Evolutionary conservation across 2,329 filamentous ascomycete genomes (phyloP), one percentile per base, ranked within the genome.

Genomic region (Penicillium rolfsii): DNA sequence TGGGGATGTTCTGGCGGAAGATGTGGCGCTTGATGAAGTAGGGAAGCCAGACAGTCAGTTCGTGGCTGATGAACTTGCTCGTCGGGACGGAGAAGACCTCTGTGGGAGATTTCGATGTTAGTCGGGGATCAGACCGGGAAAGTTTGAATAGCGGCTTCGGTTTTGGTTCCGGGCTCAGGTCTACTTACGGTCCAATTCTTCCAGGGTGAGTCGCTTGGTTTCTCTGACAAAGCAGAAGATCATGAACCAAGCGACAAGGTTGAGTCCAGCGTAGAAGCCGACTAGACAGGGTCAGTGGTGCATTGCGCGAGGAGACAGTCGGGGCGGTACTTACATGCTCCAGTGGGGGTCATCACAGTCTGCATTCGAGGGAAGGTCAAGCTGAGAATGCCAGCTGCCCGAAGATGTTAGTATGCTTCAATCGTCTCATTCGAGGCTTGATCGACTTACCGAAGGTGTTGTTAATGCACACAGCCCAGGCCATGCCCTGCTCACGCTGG

Each of bases 201-300:
- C 70, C 7, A 77, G 67, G 0, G 83, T 84, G 28, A 79, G 77
- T 66, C 84, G 77, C 58, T 83, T 84, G 3, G 83, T 84, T 69
- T 85, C 83, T 4, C 81, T 80, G 1, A 85, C 73, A 66, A 82
- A 84, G 33, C 87, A 77, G 78, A 87, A 87, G 57, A 89, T 88
- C 77, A 89, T 83, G n/a, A 83, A 61, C 54, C 87, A 81, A 0
- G 86, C 86, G 1, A 85, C 61, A 4, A 87, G 63, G 64, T 89
- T 90, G 3, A 89, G 77, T 0, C 77, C 84, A 0, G 75, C 76
- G 45, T 64, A 69, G 57, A 70, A 69, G 28, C 73, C 71, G 63
- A 76, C 73, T 74, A 63, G 49, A 67, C 86, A 14, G 4, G 3
- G 48, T 64, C 7, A 64, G 55, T 35, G 14, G 2, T 41, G 28